Evolutionary conservation across 2,329 filamentous ascomycete genomes (phyloP), one percentile per base, ranked within the genome.

Genomic region (Penicillium vulpinum): DNA sequence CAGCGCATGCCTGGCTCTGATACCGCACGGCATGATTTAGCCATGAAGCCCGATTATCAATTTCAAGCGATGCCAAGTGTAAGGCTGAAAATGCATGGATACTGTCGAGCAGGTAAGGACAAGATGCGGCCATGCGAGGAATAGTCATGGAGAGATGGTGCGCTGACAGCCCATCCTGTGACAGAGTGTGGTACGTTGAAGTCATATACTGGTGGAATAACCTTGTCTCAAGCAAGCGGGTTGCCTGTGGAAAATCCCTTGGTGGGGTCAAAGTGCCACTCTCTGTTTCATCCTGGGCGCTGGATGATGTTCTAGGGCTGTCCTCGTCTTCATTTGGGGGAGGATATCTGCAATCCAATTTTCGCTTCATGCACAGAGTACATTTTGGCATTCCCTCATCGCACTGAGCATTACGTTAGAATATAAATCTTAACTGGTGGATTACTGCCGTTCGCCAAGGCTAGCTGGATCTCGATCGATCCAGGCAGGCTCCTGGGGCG

Each of bases 61-160:
- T 57, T 50, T 78, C 71, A 4, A 77, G 60, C 29, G 73, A 73
- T 21, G 73, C 75, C 15, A 78, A 61, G 52, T 81, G 78, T 21
- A 80, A 66, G 8, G 78, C 77, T 6, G 77, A 71, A 10, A 80
- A 62, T 5, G 78, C 77, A 5, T 80, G 67, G 11, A 79, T 66
- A 29, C 72, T 73, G 55, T 79, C 73, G 13, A 81, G 67, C n/a
- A 80, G 67, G 43, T 77, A 80, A 4, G 75, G 70, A 58, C 76
- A 73, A 5, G 74, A 69, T 47, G 78, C 75, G 2, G 75, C 75
- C 54, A 76, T 67, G 10, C 68, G 67, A 2, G 74, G 73, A 7
- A 74, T 67, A 7, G 67, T 63, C 24, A 69, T 67, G 40, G 74
- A 72, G 36, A 73, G 72, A 48, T 73, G 70, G 35, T 72, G 59